Percentiles rank a stretch among this genome's conserved stretches.
These are phyloP conservation scores for Lantana camara DNA, from an alignment of 257 asterid species.

Conservation along the genomic window DNA sequence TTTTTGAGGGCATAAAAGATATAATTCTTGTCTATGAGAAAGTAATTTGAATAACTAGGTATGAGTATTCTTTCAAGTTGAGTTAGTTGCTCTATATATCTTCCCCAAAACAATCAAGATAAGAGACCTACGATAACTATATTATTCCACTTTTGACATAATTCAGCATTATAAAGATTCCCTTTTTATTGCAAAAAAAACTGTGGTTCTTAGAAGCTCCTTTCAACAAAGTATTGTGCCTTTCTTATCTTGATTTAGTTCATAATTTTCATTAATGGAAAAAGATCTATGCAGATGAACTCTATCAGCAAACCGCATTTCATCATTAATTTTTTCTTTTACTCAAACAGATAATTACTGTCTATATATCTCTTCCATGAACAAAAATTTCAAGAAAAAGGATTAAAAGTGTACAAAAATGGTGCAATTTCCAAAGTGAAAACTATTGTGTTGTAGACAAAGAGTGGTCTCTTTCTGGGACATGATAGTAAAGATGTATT, in stretches of 20 bases:
- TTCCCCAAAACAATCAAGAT: background rate
- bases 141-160: background rate
- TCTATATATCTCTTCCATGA: background rate
- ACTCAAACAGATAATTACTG: background rate
- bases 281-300: background rate
- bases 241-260: background rate
- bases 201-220: slow-evolving; percentile 1
- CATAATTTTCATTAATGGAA: background rate
- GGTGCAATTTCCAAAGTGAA: slow-evolving; percentile 33
- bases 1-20: too few relatives aligned
- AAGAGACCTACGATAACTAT: background rate
- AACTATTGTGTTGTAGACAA: slow-evolving; percentile 29
- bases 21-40: too few relatives aligned
- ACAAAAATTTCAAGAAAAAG: background rate
- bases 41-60: slow-evolving; percentile 13
- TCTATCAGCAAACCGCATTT: background rate
- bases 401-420: slow-evolving; percentile 1
- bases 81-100: background rate
- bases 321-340: too few relatives aligned
- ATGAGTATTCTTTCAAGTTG: slow-evolving; percentile 25
- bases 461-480: background rate
- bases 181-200: background rate
- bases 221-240: slow-evolving; percentile 15
- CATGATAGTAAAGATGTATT: slow-evolving; percentile 26
- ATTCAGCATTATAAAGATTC: slow-evolving; percentile 10